Evolutionary conservation across 2,329 filamentous ascomycete genomes (phyloP).

Genomic region (Zopfia rhizophila): DNA sequence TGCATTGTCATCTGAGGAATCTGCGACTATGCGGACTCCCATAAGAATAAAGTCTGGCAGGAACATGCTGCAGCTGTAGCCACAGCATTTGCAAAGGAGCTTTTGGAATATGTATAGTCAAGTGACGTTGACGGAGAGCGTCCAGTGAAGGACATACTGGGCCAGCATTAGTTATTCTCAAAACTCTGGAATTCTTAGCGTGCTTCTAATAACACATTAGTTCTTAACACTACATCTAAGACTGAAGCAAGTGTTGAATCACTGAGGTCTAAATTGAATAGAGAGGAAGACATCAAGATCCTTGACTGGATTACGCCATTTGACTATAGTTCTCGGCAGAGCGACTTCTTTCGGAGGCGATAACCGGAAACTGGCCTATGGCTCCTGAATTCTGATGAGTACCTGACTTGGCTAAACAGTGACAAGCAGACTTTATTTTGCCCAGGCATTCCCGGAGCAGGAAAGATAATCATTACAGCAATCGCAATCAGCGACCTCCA

Average conservation of each 20-base stretch:
- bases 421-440: too few relatives aligned
- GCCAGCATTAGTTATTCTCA: constrained; percentile 7
- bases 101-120: constrained; percentile 3
- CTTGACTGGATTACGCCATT: too few relatives aligned
- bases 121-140: constrained; percentile 4
- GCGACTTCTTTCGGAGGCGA: too few relatives aligned
- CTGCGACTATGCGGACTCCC: constrained; percentile 12
- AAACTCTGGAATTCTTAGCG: not conserved
- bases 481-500: not conserved
- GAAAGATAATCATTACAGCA: too few relatives aligned
- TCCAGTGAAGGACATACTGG: not conserved
- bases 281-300: not conserved
- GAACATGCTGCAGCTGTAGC: constrained; percentile 10
- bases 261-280: constrained; percentile 1
- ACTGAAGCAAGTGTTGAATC: too few relatives aligned
- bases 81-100: constrained; percentile 11
- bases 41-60: constrained; percentile 13
- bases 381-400: too few relatives aligned
- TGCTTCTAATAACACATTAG: constrained; percentile 1
- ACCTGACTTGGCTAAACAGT: too few relatives aligned
- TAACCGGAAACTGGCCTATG: too few relatives aligned
- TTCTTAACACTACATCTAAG: not conserved
- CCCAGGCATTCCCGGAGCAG: too few relatives aligned
- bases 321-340: too few relatives aligned
- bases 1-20: constrained; percentile 11